phyloP scores from a whole-genome alignment of 164 flowering plant species.

The Vitis rupestris region DNA sequence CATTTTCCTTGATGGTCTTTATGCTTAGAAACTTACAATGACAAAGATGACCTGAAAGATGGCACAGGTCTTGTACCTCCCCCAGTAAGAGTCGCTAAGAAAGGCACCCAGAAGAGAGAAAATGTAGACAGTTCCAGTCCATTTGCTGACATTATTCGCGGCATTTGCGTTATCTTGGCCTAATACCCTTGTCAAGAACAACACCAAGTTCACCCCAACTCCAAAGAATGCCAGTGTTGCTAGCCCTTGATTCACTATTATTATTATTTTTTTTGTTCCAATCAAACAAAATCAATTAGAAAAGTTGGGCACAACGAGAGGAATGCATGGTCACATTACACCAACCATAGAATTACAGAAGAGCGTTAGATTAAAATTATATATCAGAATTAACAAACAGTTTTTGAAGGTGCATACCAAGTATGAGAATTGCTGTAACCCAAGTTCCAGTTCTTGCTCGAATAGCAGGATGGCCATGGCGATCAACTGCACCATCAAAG shows the following conservation, averaged over 20 bases:
- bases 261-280: not conserved
- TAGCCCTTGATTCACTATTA: conserved; percentile 64
- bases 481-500: conserved; percentile 51
- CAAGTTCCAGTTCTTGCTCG: conserved; percentile 46
- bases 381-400: not conserved
- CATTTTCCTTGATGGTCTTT: not conserved
- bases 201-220: conserved; percentile 67
- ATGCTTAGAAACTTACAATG: conserved; percentile 32
- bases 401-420: conserved; percentile 29
- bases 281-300: not conserved
- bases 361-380: not conserved
- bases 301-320: too few relatives aligned
- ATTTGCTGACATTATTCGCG: conserved; percentile 69
- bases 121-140: conserved; percentile 75
- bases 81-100: conserved; percentile 77
- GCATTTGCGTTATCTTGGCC: conserved; percentile 64
- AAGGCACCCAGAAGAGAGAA: conserved; percentile 86
- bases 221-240: conserved; percentile 72
- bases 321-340: too few relatives aligned
- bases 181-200: conserved; percentile 63
- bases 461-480: conserved; percentile 48
- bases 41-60: conserved; percentile 62
- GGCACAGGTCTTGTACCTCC: conserved; percentile 61
- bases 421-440: conserved; percentile 43
- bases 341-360: too few relatives aligned